Evolutionary conservation across 139 green algal species (phyloP).

Genomic region (Volvox reticuliferus): DNA sequence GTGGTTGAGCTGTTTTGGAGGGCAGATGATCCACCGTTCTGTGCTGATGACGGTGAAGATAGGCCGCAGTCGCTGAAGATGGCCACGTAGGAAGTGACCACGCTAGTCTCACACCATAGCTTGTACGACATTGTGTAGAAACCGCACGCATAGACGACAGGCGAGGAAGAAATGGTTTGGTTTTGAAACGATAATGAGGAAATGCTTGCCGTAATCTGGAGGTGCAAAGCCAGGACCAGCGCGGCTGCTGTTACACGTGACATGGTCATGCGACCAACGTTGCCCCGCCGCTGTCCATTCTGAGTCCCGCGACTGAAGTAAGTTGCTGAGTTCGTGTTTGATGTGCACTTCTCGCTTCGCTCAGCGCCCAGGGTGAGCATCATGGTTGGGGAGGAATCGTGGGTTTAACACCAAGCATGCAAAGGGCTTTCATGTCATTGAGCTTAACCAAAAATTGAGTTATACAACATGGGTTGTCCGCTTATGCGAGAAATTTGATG

Average conservation of each 20-base stretch:
- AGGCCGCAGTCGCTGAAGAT: neutral
- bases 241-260: neutral
- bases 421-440: no score
- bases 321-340: no score
- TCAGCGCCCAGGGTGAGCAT: no score
- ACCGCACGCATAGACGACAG: neutral
- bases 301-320: neutral
- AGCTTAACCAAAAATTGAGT: no score
- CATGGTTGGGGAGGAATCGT: no score
- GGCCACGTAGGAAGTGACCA: constrained; percentile 8
- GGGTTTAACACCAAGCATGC: no score
- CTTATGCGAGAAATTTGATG: no score
- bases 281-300: neutral
- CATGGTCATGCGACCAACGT: neutral
- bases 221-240: neutral
- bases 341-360: no score
- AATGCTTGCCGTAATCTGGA: constrained; percentile 35
- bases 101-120: constrained; percentile 3
- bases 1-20: neutral
- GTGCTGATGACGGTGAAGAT: neutral
- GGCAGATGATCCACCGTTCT: neutral
- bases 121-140: constrained; percentile 22
- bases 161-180: neutral
- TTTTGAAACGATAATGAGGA: neutral
- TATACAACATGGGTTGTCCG: no score